These are phyloP conservation scores for Candolleomyces aberdarensis DNA, from an alignment of 768 basidiomycete genomes.

Conservation along the genomic window DNA sequence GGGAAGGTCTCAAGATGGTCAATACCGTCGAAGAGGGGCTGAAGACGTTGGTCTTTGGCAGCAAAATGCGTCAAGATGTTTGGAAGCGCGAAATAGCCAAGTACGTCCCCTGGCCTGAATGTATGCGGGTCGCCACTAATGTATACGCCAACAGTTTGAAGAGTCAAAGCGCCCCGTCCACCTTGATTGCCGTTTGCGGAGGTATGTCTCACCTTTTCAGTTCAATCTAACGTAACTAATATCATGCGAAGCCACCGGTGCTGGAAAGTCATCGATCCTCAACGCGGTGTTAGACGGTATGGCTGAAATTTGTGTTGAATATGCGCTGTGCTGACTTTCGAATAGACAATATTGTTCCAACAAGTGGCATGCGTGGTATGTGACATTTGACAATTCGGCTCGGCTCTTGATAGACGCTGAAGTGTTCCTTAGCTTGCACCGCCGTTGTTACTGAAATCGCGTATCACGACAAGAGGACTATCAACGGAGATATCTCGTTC, in stretches of 20 bases:
- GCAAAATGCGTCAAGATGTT: constrained; percentile 54
- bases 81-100: constrained; percentile 53
- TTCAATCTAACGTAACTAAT: neutral
- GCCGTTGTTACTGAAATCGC: constrained; percentile 62
- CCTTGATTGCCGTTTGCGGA: constrained; percentile 64
- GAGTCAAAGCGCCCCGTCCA: constrained; percentile 49
- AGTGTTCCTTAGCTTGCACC: constrained; percentile 48
- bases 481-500: constrained; percentile 60
- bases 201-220: constrained; percentile 29
- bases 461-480: constrained; percentile 51
- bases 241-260: constrained; percentile 45
- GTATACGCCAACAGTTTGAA: constrained; percentile 34
- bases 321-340: constrained; percentile 2
- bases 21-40: constrained; percentile 42
- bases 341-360: constrained; percentile 60
- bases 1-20: constrained; percentile 52
- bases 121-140: neutral
- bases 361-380: constrained; percentile 61
- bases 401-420: neutral
- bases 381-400: constrained; percentile 5
- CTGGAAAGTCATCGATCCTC: constrained; percentile 58
- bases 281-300: constrained; percentile 61
- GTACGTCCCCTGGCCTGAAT: constrained; percentile 26
- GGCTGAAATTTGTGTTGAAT: constrained; percentile 2
- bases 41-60: constrained; percentile 45